phyloP scores from a whole-genome alignment of 2,329 filamentous ascomycete species.

The Colletotrichum musicola region DNA sequence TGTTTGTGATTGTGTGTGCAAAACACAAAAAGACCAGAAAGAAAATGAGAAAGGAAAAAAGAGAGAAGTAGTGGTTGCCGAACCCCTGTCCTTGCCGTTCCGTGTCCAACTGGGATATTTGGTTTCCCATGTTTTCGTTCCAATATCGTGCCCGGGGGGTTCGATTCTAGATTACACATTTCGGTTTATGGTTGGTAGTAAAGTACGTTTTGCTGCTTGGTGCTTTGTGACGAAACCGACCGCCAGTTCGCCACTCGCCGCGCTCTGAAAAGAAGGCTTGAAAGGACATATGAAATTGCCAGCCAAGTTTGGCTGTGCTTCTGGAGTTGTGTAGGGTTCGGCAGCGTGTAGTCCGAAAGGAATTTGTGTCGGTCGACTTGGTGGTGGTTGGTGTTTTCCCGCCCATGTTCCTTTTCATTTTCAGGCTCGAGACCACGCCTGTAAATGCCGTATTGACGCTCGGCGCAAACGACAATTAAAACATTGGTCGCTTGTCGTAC shows the following conservation, averaged over 20 bases:
- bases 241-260: conserved; percentile 28
- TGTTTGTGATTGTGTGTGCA: conserved; percentile 3
- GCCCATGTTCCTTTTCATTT: background rate
- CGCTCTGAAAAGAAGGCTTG: conserved; percentile 34
- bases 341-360: background rate
- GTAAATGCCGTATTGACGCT: conserved; percentile 17
- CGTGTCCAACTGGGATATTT: conserved; percentile 25
- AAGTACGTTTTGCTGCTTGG: conserved; percentile 33
- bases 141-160: conserved; percentile 24
- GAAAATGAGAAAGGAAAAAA: conserved; percentile 17
- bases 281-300: conserved; percentile 40
- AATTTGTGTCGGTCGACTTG: background rate
- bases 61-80: conserved; percentile 22
- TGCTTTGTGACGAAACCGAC: conserved; percentile 26
- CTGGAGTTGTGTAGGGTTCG: conserved; percentile 2
- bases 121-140: conserved; percentile 26
- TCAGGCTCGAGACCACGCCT: conserved; percentile 1
- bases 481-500: conserved; percentile 5
- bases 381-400: background rate
- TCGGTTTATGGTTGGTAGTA: conserved; percentile 46
- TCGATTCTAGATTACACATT: conserved; percentile 51
- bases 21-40: conserved; percentile 22
- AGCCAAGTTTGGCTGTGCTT: conserved; percentile 12
- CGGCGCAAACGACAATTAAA: background rate
- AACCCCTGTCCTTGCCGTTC: conserved; percentile 31